A percentile compares a stretch with the other conserved stretches of the same genome.
phyloP scores from a whole-genome alignment of 2,329 filamentous ascomycete genomes.

The Acarospora socialis region DNA sequence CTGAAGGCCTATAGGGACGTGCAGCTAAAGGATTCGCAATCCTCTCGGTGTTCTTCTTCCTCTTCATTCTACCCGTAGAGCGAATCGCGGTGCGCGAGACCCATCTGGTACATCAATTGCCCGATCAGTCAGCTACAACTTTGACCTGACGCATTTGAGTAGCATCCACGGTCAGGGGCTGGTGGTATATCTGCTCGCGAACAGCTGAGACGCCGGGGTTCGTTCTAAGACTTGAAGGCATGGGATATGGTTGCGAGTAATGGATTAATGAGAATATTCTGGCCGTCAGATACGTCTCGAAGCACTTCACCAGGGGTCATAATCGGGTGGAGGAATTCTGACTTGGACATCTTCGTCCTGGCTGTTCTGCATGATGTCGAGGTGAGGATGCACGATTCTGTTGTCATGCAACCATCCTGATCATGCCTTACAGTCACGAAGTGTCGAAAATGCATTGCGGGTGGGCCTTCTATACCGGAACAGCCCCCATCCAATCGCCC shows the following conservation, averaged over 20 bases:
- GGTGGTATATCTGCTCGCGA: conserved; percentile 86
- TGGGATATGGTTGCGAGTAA: conserved; percentile 53
- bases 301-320: conserved; percentile 68
- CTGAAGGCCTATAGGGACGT: conserved; percentile 45
- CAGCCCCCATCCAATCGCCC: conserved; percentile 62
- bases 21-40: conserved; percentile 72
- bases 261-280: conserved; percentile 96
- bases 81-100: conserved; percentile 70
- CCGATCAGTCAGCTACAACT: conserved; percentile 7
- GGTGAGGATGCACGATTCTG: conserved; percentile 35
- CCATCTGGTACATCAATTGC: conserved; percentile 51
- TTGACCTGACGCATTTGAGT: conserved; percentile 5
- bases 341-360: conserved; percentile 78
- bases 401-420: neutral
- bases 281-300: conserved; percentile 72
- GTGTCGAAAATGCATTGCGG: conserved; percentile 77
- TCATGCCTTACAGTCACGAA: conserved; percentile 43
- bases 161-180: conserved; percentile 71
- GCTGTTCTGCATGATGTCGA: conserved; percentile 83
- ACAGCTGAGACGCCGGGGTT: conserved; percentile 84
- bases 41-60: conserved; percentile 70
- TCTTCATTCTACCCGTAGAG: conserved; percentile 72
- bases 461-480: conserved; percentile 71
- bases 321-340: conserved; percentile 91
- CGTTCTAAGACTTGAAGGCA: conserved; percentile 53